These are phyloP conservation scores for Pseudozyma sp. DNA, from an alignment of 1,284 basidiomycete genomes.

Conservation along the genomic window DNA sequence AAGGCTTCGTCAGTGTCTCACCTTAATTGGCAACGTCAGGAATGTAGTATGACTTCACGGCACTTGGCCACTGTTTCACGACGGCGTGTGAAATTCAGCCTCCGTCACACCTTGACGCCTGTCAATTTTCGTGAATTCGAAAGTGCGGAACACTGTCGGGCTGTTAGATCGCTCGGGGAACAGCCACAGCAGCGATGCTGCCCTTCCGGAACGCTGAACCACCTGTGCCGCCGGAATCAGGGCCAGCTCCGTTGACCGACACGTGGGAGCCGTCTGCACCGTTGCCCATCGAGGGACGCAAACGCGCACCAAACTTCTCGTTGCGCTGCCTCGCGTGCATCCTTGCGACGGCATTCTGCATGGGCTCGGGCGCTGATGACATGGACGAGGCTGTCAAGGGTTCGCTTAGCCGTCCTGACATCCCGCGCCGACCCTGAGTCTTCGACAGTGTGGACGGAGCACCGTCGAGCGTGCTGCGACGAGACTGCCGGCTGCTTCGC, in stretches of 20 bases:
- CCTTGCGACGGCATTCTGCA: constrained; percentile 46
- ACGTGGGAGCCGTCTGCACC: constrained; percentile 20
- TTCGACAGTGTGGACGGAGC: background rate
- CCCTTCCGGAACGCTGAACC: background rate
- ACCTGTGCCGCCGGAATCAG: background rate
- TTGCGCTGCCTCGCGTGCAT: constrained; percentile 50
- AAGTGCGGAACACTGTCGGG: too few relatives aligned
- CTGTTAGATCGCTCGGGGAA: background rate
- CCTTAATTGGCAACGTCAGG: constrained; percentile 11
- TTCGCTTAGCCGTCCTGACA: constrained; percentile 36
- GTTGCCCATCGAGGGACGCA: constrained; percentile 21
- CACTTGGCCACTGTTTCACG: constrained; percentile 7
- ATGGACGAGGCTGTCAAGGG: constrained; percentile 42
- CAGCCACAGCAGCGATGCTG: background rate
- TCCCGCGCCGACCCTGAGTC: constrained; percentile 2
- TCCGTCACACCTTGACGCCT: constrained; percentile 15
- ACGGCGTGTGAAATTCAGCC: constrained; percentile 8
- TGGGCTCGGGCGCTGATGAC: constrained; percentile 31
- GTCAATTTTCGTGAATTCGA: background rate
- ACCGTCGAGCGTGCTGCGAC: constrained; percentile 12
- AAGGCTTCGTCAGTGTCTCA: constrained; percentile 15
- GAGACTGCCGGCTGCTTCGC: constrained; percentile 7
- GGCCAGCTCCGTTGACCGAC: constrained; percentile 14
- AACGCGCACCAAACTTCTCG: constrained; percentile 45
- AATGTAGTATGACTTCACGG: constrained; percentile 4